A percentile compares a stretch with the other conserved stretches of the same genome.
Evolutionary conservation across 148 eudicot species (phyloP).

Genomic region (Agrostemma githago): DNA sequence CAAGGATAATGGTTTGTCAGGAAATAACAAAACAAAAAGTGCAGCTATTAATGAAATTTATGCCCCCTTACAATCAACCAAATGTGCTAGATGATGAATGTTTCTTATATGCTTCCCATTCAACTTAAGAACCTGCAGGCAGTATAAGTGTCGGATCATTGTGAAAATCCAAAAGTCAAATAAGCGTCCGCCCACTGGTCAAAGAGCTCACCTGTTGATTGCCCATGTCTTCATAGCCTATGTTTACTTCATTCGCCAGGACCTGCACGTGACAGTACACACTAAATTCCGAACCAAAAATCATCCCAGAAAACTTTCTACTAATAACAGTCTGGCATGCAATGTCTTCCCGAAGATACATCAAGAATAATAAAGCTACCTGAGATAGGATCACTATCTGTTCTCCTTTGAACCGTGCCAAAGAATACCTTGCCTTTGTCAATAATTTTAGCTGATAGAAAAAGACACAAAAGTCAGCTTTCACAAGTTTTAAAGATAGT

Average conservation of each 20-base stretch:
- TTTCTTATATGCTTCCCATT: conserved; percentile 71
- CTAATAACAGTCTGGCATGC: not conserved
- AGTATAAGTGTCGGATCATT: not conserved
- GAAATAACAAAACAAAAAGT: not conserved
- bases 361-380: conserved; percentile 36
- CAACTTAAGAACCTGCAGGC: conserved; percentile 68
- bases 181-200: not conserved
- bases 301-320: not conserved
- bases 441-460: conserved; percentile 60
- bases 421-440: conserved; percentile 82
- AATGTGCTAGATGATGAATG: conserved; percentile 91
- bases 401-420: conserved; percentile 79
- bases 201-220: conserved; percentile 69
- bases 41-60: conserved; percentile 5
- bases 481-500: not conserved
- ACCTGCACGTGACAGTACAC: conserved; percentile 37
- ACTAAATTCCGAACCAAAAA: not conserved
- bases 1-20: not conserved
- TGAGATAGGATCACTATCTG: conserved; percentile 91
- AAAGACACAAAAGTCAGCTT: conserved; percentile 12
- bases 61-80: conserved; percentile 71
- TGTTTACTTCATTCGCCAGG: conserved; percentile 84
- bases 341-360: conserved; percentile 5
- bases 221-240: conserved; percentile 92
- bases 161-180: not conserved